Evolutionary conservation across 441 rosid genomes (phyloP).

Genomic region (Kokia cookei): DNA sequence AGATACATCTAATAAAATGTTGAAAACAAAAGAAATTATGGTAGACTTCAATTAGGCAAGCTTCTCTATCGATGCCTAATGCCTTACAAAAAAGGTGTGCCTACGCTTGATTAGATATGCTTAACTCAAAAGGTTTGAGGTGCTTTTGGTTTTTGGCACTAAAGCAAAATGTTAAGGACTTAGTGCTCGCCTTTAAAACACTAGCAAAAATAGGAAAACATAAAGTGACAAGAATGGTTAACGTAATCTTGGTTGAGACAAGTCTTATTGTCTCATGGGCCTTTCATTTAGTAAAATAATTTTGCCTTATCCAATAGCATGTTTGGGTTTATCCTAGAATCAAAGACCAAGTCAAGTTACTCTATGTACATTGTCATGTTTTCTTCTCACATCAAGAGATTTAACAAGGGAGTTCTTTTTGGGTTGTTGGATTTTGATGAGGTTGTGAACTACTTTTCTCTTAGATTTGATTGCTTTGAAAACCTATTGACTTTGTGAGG

Average conservation of each 20-base stretch:
- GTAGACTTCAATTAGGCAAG: background rate
- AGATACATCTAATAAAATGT: background rate
- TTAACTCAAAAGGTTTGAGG: background rate
- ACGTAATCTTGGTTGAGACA: background rate
- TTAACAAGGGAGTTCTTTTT: background rate
- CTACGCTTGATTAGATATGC: background rate
- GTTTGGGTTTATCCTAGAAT: background rate
- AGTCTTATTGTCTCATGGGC: background rate
- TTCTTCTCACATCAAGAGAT: background rate
- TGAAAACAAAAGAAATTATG: background rate
- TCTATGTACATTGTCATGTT: background rate
- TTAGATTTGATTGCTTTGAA: background rate
- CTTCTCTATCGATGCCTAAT: background rate
- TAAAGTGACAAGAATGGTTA: background rate
- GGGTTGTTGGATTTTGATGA: background rate
- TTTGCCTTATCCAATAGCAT: background rate
- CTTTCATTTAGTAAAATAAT: background rate
- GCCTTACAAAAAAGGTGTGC: background rate
- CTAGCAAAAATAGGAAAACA: background rate
- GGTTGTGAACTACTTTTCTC: background rate
- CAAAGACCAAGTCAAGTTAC: background rate
- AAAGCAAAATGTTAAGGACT: background rate
- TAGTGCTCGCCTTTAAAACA: background rate
- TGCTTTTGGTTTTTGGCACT: background rate
- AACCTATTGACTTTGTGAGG: background rate